Conservation (phyloP, 2,329 filamentous ascomycete genomes). For the Aureobasidium vineae region DNA sequence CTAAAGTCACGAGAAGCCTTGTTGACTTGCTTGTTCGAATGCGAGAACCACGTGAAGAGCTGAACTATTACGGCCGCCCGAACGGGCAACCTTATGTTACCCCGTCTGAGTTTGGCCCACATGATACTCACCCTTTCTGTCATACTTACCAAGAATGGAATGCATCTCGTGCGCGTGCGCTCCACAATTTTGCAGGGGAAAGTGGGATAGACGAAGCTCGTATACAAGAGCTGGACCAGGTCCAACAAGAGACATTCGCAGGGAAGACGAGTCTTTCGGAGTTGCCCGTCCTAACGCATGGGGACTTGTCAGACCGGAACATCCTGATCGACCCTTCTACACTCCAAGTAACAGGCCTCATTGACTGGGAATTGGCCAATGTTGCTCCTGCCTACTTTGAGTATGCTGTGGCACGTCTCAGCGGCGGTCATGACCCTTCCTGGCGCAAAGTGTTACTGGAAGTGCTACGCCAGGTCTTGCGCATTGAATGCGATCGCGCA, state of each 20-base stretch:
- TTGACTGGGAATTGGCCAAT: background rate
- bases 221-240: background rate
- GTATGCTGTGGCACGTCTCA: background rate
- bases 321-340: background rate
- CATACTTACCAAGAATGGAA: background rate
- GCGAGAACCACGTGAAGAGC: no score
- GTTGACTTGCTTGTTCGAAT: no score
- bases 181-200: background rate
- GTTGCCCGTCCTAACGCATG: background rate
- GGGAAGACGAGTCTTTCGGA: background rate
- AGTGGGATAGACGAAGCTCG: background rate
- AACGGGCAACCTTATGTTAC: no score
- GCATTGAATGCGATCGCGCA: background rate
- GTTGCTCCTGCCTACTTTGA: slow-evolving; percentile 10
- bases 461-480: slow-evolving; percentile 5
- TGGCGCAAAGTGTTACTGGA: background rate
- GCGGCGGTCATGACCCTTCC: background rate
- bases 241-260: background rate
- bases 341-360: background rate
- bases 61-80: no score
- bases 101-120: no score
- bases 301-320: background rate
- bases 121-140: no score
- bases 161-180: background rate
- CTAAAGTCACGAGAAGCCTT: no score